A percentile compares a stretch with the other conserved stretches of the same genome.
Conservation (phyloP, 1,284 basidiomycete genomes). For the Retiboletus fuscus region DNA sequence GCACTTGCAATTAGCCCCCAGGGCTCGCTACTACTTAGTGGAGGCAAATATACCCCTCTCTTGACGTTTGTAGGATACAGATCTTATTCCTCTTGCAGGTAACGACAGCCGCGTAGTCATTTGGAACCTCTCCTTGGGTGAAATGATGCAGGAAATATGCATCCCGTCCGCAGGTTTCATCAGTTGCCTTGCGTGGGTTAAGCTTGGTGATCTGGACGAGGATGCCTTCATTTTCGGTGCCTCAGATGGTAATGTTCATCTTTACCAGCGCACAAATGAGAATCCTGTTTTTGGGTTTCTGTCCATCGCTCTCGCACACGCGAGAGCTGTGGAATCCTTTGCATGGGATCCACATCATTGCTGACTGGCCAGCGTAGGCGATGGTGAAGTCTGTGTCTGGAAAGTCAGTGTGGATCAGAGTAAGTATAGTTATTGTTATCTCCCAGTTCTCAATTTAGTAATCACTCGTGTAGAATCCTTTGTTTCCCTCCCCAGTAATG, state of each 20-base stretch:
- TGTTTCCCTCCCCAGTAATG: background rate
- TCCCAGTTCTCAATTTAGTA: background rate
- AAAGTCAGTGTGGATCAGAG: slow-evolving; percentile 2
- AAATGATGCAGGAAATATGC: slow-evolving; percentile 17
- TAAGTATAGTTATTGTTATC: background rate
- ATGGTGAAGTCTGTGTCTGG: slow-evolving; percentile 4
- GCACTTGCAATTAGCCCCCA: slow-evolving; percentile 1
- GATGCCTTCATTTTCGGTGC: slow-evolving; percentile 7
- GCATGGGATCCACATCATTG: slow-evolving; percentile 3
- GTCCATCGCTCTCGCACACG: background rate
- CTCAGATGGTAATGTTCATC: slow-evolving; percentile 9
- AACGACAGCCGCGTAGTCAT: slow-evolving; percentile 15
- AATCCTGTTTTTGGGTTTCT: background rate
- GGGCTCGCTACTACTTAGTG: background rate
- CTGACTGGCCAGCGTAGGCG: slow-evolving; percentile 5
- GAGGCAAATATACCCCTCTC: background rate
- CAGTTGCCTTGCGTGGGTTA: slow-evolving; percentile 10
- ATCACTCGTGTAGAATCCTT: slow-evolving; percentile 2
- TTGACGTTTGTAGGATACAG: background rate
- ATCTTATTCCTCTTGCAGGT: background rate
- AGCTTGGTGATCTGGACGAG: background rate
- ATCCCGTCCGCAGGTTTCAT: slow-evolving; percentile 12
- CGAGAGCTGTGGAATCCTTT: slow-evolving; percentile 8
- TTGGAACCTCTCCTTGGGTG: slow-evolving; percentile 12
- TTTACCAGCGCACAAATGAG: background rate